Evolutionary conservation across 177 flowering plant genomes (phyloP), one percentile per base, ranked within the genome.

Genomic region (Vitis hybrid): DNA sequence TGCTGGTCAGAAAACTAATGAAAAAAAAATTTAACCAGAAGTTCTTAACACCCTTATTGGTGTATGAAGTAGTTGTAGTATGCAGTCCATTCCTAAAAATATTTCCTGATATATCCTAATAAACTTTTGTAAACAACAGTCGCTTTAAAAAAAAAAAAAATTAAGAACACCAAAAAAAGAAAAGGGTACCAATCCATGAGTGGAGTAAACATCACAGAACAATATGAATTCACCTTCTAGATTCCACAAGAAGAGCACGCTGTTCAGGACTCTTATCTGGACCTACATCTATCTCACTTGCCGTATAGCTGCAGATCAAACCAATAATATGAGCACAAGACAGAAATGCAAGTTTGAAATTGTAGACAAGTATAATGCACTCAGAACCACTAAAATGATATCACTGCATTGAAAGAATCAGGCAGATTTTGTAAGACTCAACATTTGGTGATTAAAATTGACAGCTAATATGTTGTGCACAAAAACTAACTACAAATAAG

Each of bases 211-310:
- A 53, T 15, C 1, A 22, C 26, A 75, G 14, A 50, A 52, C 45
- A 18, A 59, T 56, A 11, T 10, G 26, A 66, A 66, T 69, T 78
- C 65, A 89, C 99, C 98, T 91, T 82, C 88, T 89, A 59, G 98
- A 86, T 71, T 91, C 97, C 68, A 88, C 87, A 80, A 91, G 97
- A 75, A 87, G 83, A 62, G 88, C 85, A 50, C 87, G 90, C 70
- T 93, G 92, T 76, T 91, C 97, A 12, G 76, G 83, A 68, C 48
- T 81, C 77, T 78, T 88, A 65, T 87, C 95, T 58, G 87, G 73
- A 63, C 74, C 78, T 55, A 76, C 58, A 18, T 87, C 93, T 45
- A 83, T 8, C 76, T 93, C 98, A 58, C 87, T 73, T 56, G 83
- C 83, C 59, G 87, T 80, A 72, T 85, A 85, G 82, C 98, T 93